Conservation (phyloP, 2,329 filamentous ascomycete genomes). For the Phyllosticta ampelicida region DNA sequence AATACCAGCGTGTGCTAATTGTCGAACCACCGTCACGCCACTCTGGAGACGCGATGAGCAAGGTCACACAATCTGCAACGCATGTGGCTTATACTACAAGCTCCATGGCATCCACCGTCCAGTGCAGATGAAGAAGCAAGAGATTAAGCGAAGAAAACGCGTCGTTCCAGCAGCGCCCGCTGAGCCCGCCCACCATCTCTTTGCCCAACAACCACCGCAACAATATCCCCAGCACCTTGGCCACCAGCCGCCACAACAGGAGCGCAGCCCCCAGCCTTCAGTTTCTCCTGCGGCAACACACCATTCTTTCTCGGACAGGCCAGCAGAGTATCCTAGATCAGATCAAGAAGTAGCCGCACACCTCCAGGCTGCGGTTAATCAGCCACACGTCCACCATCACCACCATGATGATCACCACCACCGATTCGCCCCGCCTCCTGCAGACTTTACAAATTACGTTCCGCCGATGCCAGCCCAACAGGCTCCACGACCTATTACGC, state of each 20-base stretch:
- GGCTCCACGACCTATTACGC: background rate
- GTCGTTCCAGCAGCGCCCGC: conserved; percentile 51
- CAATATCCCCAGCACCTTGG: conserved; percentile 2
- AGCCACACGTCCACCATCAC: background rate
- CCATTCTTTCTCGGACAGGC: conserved; percentile 4
- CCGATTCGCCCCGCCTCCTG: conserved; percentile 2
- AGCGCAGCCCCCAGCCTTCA: conserved; percentile 3
- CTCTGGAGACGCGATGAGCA: conserved; percentile 90
- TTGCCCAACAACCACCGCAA: conserved; percentile 5
- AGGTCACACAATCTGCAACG: conserved; percentile 96
- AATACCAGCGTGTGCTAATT: conserved; percentile 92
- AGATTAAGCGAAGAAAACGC: conserved; percentile 91
- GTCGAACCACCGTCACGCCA: conserved; percentile 89
- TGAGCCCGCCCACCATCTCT: conserved; percentile 5
- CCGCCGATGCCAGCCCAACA: background rate
- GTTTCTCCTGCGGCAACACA: conserved; percentile 5
- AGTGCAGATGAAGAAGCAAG: conserved; percentile 96
- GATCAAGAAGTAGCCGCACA: conserved; percentile 7
- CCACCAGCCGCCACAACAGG: background rate
- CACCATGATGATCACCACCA: background rate
- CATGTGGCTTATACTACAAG: conserved; percentile 83
- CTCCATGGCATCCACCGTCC: conserved; percentile 88
- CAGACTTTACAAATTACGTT: conserved; percentile 8
- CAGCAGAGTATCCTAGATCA: conserved; percentile 3
- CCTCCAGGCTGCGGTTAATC: conserved; percentile 4